Conservation (phyloP, 495 filamentous ascomycete genomes). For the Acidomyces sp. region DNA sequence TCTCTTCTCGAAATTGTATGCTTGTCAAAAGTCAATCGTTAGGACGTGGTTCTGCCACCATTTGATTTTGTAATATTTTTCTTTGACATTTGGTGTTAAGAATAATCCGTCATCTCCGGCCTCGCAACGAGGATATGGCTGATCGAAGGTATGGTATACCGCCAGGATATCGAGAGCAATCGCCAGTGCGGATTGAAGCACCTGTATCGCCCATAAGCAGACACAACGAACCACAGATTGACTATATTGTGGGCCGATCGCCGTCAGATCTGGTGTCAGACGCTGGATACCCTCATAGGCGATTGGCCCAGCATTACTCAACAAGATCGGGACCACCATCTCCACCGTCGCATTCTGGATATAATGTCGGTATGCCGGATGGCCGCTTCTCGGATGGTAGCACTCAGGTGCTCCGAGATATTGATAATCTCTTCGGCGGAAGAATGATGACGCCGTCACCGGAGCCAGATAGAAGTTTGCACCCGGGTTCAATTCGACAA, state of each 20-base stretch:
- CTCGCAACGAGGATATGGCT: no score
- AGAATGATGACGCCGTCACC: constrained; percentile 5
- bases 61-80: neutral
- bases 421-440: constrained; percentile 27
- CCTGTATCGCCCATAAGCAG: neutral
- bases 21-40: neutral
- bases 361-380: neutral
- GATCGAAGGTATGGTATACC: neutral
- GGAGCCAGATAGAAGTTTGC: constrained; percentile 32
- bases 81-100: no score
- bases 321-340: neutral
- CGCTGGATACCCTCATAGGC: neutral
- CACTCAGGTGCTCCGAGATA: constrained; percentile 48
- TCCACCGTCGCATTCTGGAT: neutral
- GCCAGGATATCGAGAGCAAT: neutral
- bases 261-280: neutral
- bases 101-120: no score
- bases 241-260: neutral
- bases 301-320: neutral
- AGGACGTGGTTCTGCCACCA: neutral
- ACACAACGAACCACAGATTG: neutral
- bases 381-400: constrained; percentile 36
- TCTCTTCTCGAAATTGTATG: neutral
- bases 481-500: no score
- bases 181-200: neutral